Base-by-base conservation (phyloP, 2,329 filamentous ascomycete genomes). In the Dendrostoma leiphaemia region DNA sequence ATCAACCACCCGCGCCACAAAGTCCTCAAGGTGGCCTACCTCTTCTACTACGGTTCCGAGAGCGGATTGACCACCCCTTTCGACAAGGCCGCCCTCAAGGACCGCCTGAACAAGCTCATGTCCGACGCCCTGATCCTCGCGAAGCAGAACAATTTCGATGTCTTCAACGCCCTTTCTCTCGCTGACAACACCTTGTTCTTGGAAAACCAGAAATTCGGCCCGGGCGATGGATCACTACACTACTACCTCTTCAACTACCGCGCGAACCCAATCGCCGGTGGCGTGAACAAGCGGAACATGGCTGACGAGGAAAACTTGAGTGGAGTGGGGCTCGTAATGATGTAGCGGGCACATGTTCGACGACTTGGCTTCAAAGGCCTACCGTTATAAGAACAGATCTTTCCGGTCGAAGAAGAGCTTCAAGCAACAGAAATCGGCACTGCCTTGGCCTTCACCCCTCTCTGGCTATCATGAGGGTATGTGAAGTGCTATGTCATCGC, bases 181-280 rank as follows among this genome's bases (percentile, higher is more conserved):
- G 87, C 96, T 73, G 93, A 99, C 71, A 99, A 99, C 70, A 88
- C 85, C 1, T 80, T 97, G 19, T 97, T 99, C 81, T 79, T 99
- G 6, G 87, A 93, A 67, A 82, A 97, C 62, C 90, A 97, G 67
- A 96, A 96, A 71, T 99, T 97, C 65, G 94, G 93, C 41, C 86
- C 89, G 5, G 94, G 94, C 29, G 94, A 99, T 69, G 94, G 94
- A 44, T 91, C 94, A 70, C 78, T 99, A 63, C 91, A 99, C 72
- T 99, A 92, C 74, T 99, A 99, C 71, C 78, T 99, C 29, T 99
- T 95, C 81, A 99, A 99, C 74, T 99, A 97, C 77, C 85, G 91
- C 54, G 90, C 91, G 12, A 86, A 89, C 57, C 85, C 86, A n/a
- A 88, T 99, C 64, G 76, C 84, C 1, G 92, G 94, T 46, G 94